Base-by-base conservation (phyloP, 768 basidiomycete species). In the Punctularia strigosozonata region DNA sequence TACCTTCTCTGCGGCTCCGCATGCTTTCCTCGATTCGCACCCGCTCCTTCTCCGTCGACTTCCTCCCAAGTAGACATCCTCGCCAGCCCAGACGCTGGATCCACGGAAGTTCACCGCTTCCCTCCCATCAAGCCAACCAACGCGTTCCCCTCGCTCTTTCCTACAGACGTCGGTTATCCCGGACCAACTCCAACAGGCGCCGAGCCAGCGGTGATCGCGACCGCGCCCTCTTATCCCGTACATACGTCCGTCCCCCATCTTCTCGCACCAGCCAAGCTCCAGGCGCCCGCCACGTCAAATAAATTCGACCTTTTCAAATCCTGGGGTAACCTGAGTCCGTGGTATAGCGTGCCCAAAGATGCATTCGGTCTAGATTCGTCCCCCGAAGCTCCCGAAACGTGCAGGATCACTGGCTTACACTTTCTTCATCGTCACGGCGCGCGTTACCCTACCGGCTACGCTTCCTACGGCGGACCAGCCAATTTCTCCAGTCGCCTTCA, bases 251-350 rank as follows among this genome's bases (percentile, higher is more conserved):
- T 77, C 2, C 65, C 79, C 3, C 65, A 75, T 34, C 71, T 87
- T 32, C 64, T 85, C 22, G 57, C 56, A n/a, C 77, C 81, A 1
- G 46, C 61, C 3, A 47, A 33, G 43, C n/a, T n/a, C n/a, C n/a
- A n/a, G n/a, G n/a, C n/a, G n/a, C n/a, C n/a, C n/a, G n/a, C n/a
- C n/a, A n/a, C n/a, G n/a, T n/a, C n/a, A n/a, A 46, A 44, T 55
- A 51, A 62, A 7, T 88, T 85, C 46, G 72, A 80, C 50, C 49
- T 89, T 31, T 75, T 88, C 58, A 72, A 66, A 53, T 70, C 74
- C 31, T 90, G 87, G 87, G 87, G 87, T 1, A 89, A 88, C 50
- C 55, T 87, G 30, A 80, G 80, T 1, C 87, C 87, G 8, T 90
- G 87, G 87, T 89, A 80, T 54, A 84, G 79, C 46, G 76, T 85